Conservation (phyloP, 495 filamentous ascomycete genomes). For the Daldinia decipiens region DNA sequence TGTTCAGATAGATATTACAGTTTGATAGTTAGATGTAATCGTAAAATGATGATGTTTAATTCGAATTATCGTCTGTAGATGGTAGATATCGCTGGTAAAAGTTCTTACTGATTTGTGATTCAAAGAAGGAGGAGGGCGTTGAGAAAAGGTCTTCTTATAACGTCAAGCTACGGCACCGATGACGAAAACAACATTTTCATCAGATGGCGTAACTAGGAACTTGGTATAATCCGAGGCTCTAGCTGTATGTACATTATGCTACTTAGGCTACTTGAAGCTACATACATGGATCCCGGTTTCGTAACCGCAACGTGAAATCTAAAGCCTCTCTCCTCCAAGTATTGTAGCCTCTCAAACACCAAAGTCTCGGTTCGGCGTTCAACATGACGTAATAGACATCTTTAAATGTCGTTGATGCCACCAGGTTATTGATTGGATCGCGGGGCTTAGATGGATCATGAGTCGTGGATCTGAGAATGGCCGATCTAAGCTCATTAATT, state of each 20-base stretch:
- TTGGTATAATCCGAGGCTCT: conserved; percentile 27
- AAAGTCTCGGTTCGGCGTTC: conserved; percentile 23
- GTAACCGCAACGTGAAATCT: not conserved
- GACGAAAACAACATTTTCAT: conserved; percentile 38
- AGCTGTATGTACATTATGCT: conserved; percentile 9
- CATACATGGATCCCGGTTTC: conserved; percentile 18
- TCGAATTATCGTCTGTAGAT: not conserved
- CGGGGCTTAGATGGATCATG: conserved; percentile 25
- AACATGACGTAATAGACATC: conserved; percentile 43
- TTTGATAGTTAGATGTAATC: conserved; percentile 9
- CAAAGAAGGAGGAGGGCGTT: conserved; percentile 10
- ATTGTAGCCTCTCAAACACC: conserved; percentile 16
- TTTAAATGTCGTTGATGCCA: conserved; percentile 33
- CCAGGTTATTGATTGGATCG: conserved; percentile 24
- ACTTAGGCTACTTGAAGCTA: not conserved
- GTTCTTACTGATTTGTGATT: conserved; percentile 9
- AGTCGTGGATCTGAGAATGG: conserved; percentile 20
- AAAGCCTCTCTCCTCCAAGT: conserved; percentile 11
- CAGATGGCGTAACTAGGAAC: conserved; percentile 20
- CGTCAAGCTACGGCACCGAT: conserved; percentile 37
- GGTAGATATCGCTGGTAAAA: conserved; percentile 14
- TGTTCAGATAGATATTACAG: conserved; percentile 26
- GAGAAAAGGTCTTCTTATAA: conserved; percentile 41
- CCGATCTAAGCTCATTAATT: conserved; percentile 11
- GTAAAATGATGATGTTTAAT: not conserved